Evolutionary conservation across 805 yeast genomes (phyloP).

Genomic region (Candida caryicola): DNA sequence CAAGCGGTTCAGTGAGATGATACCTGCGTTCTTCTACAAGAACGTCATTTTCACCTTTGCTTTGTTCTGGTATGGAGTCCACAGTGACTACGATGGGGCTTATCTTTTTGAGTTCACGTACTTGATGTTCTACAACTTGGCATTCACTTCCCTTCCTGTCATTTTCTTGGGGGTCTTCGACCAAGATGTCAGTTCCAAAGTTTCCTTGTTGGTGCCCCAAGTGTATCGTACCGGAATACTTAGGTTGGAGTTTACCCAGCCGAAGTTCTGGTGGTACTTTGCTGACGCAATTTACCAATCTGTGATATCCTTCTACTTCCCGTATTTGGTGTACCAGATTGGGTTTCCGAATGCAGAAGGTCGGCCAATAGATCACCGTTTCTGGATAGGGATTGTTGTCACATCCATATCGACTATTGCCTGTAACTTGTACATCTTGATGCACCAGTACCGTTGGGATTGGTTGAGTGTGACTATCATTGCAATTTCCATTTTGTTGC

Average conservation of each 20-base stretch:
- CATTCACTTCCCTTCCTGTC: conserved; percentile 77
- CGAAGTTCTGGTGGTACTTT: conserved; percentile 60
- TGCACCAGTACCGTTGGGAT: conserved; percentile 78
- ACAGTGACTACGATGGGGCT: conserved; percentile 68
- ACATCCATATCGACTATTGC: conserved; percentile 60
- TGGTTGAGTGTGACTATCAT: conserved; percentile 57
- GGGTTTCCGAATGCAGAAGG: conserved; percentile 51
- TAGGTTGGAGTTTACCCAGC: conserved; percentile 59
- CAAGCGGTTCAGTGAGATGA: conserved; percentile 70
- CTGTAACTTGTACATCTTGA: conserved; percentile 62
- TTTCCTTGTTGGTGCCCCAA: conserved; percentile 67
- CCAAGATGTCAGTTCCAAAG: conserved; percentile 68
- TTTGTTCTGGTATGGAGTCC: conserved; percentile 74
- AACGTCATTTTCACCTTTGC: conserved; percentile 72
- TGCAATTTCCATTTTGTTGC: conserved; percentile 52
- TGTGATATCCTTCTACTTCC: conserved; percentile 63
- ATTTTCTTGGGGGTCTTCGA: conserved; percentile 70
- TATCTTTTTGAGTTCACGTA: conserved; percentile 76
- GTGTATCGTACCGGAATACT: conserved; percentile 66
- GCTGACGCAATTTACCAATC: conserved; percentile 72
- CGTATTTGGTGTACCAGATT: conserved; percentile 52
- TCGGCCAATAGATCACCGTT: conserved; percentile 58
- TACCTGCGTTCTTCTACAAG: conserved; percentile 76
- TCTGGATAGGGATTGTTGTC: conserved; percentile 66
- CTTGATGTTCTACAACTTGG: conserved; percentile 75